phyloP scores from a whole-genome alignment of 2,329 filamentous ascomycete species.

The Xylariaceae sp. region DNA sequence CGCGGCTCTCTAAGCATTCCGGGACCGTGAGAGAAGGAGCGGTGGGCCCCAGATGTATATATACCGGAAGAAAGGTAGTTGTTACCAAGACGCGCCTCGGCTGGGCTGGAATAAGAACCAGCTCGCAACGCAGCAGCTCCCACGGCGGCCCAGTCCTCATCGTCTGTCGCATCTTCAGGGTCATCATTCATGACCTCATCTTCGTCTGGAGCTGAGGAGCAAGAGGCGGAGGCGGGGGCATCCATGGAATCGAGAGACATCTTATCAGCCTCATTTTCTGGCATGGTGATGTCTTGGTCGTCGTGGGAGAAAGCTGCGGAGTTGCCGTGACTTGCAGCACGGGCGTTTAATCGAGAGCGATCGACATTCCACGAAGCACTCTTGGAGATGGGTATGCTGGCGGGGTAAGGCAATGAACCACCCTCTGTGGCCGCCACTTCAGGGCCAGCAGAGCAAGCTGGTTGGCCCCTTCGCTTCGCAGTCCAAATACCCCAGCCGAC shows the following conservation, averaged over 20 bases:
- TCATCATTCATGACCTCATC: constrained; percentile 66
- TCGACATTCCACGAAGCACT: constrained; percentile 38
- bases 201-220: constrained; percentile 69
- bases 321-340: constrained; percentile 60
- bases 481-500: constrained; percentile 98
- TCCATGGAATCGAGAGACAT: constrained; percentile 80
- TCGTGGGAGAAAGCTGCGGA: constrained; percentile 75
- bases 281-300: constrained; percentile 61
- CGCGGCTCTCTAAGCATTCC: constrained; percentile 53
- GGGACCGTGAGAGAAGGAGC: constrained; percentile 45
- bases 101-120: constrained; percentile 55
- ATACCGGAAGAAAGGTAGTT: constrained; percentile 44
- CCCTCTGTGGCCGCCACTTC: constrained; percentile 36
- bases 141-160: constrained; percentile 92
- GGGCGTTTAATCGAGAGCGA: constrained; percentile 44
- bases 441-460: constrained; percentile 39
- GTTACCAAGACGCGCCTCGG: constrained; percentile 50
- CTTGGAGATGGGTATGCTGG: constrained; percentile 55
- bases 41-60: constrained; percentile 41
- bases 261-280: constrained; percentile 85
- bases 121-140: constrained; percentile 79
- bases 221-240: constrained; percentile 65
- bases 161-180: constrained; percentile 82
- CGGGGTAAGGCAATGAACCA: constrained; percentile 38
- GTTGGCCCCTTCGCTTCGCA: constrained; percentile 68